Evolutionary conservation across 2,329 filamentous ascomycete genomes (phyloP).

Genomic region (Cladosporium sp.): DNA sequence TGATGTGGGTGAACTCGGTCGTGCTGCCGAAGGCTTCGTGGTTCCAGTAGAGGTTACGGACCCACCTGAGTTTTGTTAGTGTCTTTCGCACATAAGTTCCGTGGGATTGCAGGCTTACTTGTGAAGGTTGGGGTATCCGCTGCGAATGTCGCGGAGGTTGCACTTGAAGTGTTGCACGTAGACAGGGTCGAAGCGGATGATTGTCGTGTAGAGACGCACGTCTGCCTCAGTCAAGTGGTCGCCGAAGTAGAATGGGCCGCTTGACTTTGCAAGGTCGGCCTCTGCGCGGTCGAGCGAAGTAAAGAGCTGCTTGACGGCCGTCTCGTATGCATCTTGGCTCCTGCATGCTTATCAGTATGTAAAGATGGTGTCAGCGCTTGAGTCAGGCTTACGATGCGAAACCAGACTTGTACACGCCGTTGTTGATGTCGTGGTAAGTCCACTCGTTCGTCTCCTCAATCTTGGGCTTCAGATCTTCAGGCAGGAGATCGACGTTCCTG

Average conservation of each 20-base stretch:
- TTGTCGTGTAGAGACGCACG: conserved; percentile 51
- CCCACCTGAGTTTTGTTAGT: conserved; percentile 48
- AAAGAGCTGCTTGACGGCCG: conserved; percentile 42
- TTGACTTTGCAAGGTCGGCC: conserved; percentile 33
- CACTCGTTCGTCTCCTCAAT: conserved; percentile 48
- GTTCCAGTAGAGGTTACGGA: conserved; percentile 81
- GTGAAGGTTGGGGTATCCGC: conserved; percentile 75
- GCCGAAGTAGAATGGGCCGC: conserved; percentile 44
- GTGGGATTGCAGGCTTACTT: conserved; percentile 24
- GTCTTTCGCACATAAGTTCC: background rate
- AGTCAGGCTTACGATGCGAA: conserved; percentile 38
- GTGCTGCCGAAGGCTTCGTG: conserved; percentile 70
- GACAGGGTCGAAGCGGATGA: conserved; percentile 56
- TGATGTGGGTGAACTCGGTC: conserved; percentile 93
- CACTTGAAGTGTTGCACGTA: conserved; percentile 66
- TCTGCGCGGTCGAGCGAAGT: conserved; percentile 44
- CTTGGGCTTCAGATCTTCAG: conserved; percentile 36
- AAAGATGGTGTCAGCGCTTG: conserved; percentile 20
- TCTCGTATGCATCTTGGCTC: conserved; percentile 45
- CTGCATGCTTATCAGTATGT: conserved; percentile 12
- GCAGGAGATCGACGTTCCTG: conserved; percentile 40
- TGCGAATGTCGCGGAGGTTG: conserved; percentile 78
- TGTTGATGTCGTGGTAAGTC: conserved; percentile 49
- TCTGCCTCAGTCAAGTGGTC: conserved; percentile 44
- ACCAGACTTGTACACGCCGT: conserved; percentile 47